Percentiles rank a stretch among this genome's conserved stretches.
phyloP scores from a whole-genome alignment of 495 filamentous ascomycete species.

The Lepraria neglecta region DNA sequence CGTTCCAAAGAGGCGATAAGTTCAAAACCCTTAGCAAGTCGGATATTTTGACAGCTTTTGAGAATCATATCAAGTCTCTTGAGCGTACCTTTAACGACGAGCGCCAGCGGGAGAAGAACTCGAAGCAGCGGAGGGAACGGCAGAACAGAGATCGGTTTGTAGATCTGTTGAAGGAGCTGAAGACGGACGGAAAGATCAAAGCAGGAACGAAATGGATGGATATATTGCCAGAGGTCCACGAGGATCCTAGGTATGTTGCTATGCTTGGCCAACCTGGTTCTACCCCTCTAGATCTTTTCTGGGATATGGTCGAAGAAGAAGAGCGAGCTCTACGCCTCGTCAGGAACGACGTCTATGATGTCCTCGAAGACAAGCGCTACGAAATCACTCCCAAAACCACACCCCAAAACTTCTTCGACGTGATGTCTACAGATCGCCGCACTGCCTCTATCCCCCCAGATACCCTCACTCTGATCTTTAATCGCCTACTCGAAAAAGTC shows the following conservation, averaged over 20 bases:
- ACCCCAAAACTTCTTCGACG: slow-evolving; percentile 72
- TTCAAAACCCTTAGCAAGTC: slow-evolving; percentile 81
- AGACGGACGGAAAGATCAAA: slow-evolving; percentile 74
- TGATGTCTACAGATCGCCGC: slow-evolving; percentile 75
- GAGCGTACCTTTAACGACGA: slow-evolving; percentile 86
- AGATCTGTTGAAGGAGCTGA: slow-evolving; percentile 65
- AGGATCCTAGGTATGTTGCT: slow-evolving; percentile 76
- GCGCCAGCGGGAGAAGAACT: slow-evolving; percentile 76
- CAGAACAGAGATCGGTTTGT: slow-evolving; percentile 77
- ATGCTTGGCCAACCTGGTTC: slow-evolving; percentile 86
- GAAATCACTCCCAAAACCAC: slow-evolving; percentile 81
- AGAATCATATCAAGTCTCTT: slow-evolving; percentile 86
- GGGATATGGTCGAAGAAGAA: slow-evolving; percentile 94
- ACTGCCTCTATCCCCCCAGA: slow-evolving; percentile 78
- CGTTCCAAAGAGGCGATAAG: slow-evolving; percentile 78
- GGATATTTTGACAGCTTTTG: slow-evolving; percentile 87
- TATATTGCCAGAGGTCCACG: slow-evolving; percentile 66
- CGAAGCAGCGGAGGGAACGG: slow-evolving; percentile 72
- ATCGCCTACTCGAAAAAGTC: slow-evolving; percentile 75
- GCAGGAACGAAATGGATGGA: slow-evolving; percentile 86
- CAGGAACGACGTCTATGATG: slow-evolving; percentile 81
- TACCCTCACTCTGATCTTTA: slow-evolving; percentile 69
- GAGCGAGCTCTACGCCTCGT: slow-evolving; percentile 73
- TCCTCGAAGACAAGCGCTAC: slow-evolving; percentile 88
- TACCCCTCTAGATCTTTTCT: slow-evolving; percentile 88